Conservation (phyloP, 805 yeast genomes). For the Torulaspora microellipsoides region DNA sequence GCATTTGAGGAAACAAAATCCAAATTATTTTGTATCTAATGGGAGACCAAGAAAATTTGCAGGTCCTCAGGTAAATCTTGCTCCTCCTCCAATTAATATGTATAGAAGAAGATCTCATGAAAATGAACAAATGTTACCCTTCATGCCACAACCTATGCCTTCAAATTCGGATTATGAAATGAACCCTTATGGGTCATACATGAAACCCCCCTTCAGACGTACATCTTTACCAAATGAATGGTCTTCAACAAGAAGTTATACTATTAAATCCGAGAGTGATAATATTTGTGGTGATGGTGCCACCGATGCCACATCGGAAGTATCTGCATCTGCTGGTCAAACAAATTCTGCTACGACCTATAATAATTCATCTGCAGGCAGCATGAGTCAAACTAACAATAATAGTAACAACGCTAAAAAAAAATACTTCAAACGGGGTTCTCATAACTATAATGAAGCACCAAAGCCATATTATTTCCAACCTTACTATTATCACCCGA, state of each 20-base stretch:
- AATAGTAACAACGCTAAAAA: constrained; percentile 9
- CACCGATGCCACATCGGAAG: constrained; percentile 24
- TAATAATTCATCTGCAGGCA: constrained; percentile 30
- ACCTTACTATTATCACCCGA: constrained; percentile 31
- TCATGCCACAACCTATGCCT: constrained; percentile 13
- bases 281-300: constrained; percentile 14
- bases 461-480: constrained; percentile 26
- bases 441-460: constrained; percentile 13
- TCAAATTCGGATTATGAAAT: constrained; percentile 19
- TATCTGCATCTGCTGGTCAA: constrained; percentile 22
- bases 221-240: constrained; percentile 22
- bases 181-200: constrained; percentile 15
- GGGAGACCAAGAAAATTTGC: constrained; percentile 20
- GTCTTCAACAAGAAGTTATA: constrained; percentile 16
- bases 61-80: constrained; percentile 48
- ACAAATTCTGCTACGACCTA: constrained; percentile 24
- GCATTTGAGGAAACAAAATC: constrained; percentile 23
- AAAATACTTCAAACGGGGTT: constrained; percentile 13
- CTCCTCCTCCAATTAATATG: constrained; percentile 79
- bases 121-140: constrained; percentile 13
- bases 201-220: constrained; percentile 20
- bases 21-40: constrained; percentile 18
- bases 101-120: constrained; percentile 39
- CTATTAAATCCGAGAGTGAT: constrained; percentile 13
- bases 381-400: constrained; percentile 18